Conservation (phyloP, 2,329 filamentous ascomycete genomes). For the Bisporella sp. region DNA sequence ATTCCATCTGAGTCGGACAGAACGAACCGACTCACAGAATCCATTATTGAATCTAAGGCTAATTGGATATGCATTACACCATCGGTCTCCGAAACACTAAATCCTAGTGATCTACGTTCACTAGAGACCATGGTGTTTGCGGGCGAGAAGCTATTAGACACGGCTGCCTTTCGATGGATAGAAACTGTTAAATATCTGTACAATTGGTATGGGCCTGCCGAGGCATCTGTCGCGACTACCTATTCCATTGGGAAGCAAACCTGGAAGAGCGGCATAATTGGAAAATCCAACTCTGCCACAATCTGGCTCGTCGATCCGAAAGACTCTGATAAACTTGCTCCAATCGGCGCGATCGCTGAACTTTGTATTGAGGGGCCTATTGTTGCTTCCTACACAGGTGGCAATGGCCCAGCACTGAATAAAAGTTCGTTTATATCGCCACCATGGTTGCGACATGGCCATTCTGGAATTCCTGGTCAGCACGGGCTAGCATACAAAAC, state of each 20-base stretch:
- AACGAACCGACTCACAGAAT: constrained; percentile 29
- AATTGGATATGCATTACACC: constrained; percentile 19
- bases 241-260: too few species aligned
- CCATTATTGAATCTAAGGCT: constrained; percentile 15
- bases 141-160: not conserved
- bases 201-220: constrained; percentile 70
- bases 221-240: constrained; percentile 29
- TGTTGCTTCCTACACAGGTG: constrained; percentile 50
- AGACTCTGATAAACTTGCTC: constrained; percentile 11
- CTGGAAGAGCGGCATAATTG: too few species aligned
- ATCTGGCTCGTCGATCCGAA: constrained; percentile 30
- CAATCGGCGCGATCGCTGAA: constrained; percentile 19
- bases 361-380: constrained; percentile 38
- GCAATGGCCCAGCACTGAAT: constrained; percentile 48
- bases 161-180: constrained; percentile 19
- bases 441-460: constrained; percentile 36
- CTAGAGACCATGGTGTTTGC: not conserved
- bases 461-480: not conserved
- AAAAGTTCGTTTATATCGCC: constrained; percentile 50
- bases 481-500: constrained; percentile 47
- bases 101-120: not conserved
- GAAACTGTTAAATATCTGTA: constrained; percentile 25
- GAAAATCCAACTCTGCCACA: too few species aligned
- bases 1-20: constrained; percentile 32
- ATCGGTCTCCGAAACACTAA: constrained; percentile 18